phyloP scores from a whole-genome alignment of 352 stramenopile genomes.

The Pythium sp. region DNA sequence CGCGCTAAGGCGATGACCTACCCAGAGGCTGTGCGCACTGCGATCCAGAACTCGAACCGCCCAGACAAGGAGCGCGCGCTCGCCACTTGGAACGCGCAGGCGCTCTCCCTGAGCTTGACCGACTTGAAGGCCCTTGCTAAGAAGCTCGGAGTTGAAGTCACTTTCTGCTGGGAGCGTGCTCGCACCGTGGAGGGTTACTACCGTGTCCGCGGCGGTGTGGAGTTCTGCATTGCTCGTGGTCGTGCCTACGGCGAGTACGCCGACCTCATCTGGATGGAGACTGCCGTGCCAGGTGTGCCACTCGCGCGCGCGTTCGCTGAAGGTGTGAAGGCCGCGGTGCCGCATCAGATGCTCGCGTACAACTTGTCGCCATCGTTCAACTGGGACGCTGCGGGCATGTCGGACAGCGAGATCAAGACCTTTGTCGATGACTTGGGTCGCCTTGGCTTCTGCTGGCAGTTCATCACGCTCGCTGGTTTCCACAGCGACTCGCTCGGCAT shows the following conservation, averaged over 20 bases:
- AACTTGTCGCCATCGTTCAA: slow-evolving; percentile 99
- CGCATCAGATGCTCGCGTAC: slow-evolving; percentile 98
- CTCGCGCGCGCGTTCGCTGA: slow-evolving; percentile 94
- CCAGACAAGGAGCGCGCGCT: slow-evolving; percentile 59
- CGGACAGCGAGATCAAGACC: slow-evolving; percentile 89
- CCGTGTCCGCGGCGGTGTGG: slow-evolving; percentile 92
- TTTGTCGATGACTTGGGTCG: slow-evolving; percentile 96
- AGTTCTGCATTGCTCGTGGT: slow-evolving; percentile 96
- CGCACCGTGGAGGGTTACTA: slow-evolving; percentile 98
- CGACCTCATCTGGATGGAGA: slow-evolving; percentile 99
- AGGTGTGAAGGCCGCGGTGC: slow-evolving; percentile 88
- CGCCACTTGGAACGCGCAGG: slow-evolving; percentile 81
- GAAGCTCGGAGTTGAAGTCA: slow-evolving; percentile 75
- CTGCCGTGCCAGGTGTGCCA: slow-evolving; percentile 91
- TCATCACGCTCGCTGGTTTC: slow-evolving; percentile 98
- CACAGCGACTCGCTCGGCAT: slow-evolving; percentile 97
- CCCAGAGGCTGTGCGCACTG: slow-evolving; percentile 90
- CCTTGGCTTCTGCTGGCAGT: slow-evolving; percentile 98
- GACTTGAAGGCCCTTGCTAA: slow-evolving; percentile 78
- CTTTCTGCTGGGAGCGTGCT: slow-evolving; percentile 96
- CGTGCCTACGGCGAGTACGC: slow-evolving; percentile 93
- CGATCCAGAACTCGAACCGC: slow-evolving; percentile 59
- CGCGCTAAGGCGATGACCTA: slow-evolving; percentile 95
- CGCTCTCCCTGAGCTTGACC: slow-evolving; percentile 67
- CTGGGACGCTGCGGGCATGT: slow-evolving; percentile 97